Evolutionary conservation across 345 rosid genomes (phyloP), one percentile per base, ranked within the genome.

Genomic region (Erysimum cheiranthoides): DNA sequence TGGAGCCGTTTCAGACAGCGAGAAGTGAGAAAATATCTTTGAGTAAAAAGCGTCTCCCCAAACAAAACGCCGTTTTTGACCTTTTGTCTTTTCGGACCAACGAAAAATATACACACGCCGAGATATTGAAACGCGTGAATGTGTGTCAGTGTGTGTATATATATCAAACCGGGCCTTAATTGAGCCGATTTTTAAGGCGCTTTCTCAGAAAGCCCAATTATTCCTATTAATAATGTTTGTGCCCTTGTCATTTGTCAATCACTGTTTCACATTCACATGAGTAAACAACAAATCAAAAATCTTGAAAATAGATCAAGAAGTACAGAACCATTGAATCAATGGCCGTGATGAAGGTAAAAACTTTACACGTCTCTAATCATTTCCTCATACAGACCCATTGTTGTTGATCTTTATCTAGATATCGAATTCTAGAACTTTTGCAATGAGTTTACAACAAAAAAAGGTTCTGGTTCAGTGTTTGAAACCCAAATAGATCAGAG

Each of bases 21-120:
- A 52, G 35, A 18, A 47, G 8, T 8, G 10, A 17, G 25, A 50
- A 62, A 60, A 50, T 58, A 68, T 68, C 49, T 65, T 6, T 2
- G 32, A 54, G 11, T 14, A 6, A 43, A 63, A 46, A 57, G 50
- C n/a, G 66, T 17, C 40, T 74, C 51, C 60, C 46, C n/a, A 38
- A 67, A 31, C 78, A 49, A 61, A 68, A 68, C 64, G 74, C 74
- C 64, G 74, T 68, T 68, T 28, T 51, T 31, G 68, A 68, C 63
- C 38, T 6, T 38, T 61, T 2, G 32, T 40, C 39, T 60, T 60
- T 51, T 75, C 32, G 16, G 68, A 51, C 74, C 50, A 69, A 52
- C 70, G 49, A 61, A 69, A 42, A 32, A 14, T 35, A 14, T 51
- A 47, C 51, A 56, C 52, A 16, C 6, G 31, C 42, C 52, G 12